Conservation (phyloP, 2,329 filamentous ascomycete genomes). For the Trichocomaceae sp. region DNA sequence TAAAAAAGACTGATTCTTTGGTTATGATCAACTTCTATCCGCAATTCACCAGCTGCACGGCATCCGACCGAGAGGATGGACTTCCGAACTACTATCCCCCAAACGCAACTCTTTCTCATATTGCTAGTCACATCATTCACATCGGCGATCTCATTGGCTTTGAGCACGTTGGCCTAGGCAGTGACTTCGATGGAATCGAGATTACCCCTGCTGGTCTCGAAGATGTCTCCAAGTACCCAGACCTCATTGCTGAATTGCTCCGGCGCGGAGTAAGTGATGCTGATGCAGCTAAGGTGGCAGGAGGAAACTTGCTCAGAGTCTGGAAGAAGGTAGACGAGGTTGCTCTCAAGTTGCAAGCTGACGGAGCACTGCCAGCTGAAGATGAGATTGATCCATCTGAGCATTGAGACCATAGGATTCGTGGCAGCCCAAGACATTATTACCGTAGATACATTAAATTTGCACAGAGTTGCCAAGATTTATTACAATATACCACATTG, state of each 20-base stretch:
- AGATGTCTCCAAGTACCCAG: conserved; percentile 77
- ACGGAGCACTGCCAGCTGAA: conserved; percentile 44
- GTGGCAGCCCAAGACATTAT: not conserved
- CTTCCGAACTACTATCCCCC: conserved; percentile 61
- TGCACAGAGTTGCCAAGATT: not conserved
- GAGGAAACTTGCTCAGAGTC: conserved; percentile 74
- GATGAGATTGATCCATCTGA: conserved; percentile 26
- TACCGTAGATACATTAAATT: not conserved
- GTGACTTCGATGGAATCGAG: conserved; percentile 70
- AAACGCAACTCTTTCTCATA: conserved; percentile 68
- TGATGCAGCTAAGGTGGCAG: conserved; percentile 68
- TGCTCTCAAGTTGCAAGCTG: conserved; percentile 57
- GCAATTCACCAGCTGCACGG: conserved; percentile 71
- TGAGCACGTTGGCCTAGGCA: conserved; percentile 79
- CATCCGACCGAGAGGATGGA: conserved; percentile 53
- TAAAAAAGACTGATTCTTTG: conserved; percentile 65
- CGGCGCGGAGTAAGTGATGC: conserved; percentile 64
- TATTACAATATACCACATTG: not conserved
- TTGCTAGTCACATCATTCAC: conserved; percentile 72
- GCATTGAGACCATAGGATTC: not conserved
- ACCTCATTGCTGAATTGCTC: conserved; percentile 68
- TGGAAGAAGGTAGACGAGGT: conserved; percentile 74
- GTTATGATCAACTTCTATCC: conserved; percentile 91
- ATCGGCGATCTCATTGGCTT: conserved; percentile 80
- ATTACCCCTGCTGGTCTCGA: conserved; percentile 66